A percentile compares a stretch with the other conserved stretches of the same genome.
Conservation (phyloP, 2,329 filamentous ascomycete species). For the Dactylellina sp. region DNA sequence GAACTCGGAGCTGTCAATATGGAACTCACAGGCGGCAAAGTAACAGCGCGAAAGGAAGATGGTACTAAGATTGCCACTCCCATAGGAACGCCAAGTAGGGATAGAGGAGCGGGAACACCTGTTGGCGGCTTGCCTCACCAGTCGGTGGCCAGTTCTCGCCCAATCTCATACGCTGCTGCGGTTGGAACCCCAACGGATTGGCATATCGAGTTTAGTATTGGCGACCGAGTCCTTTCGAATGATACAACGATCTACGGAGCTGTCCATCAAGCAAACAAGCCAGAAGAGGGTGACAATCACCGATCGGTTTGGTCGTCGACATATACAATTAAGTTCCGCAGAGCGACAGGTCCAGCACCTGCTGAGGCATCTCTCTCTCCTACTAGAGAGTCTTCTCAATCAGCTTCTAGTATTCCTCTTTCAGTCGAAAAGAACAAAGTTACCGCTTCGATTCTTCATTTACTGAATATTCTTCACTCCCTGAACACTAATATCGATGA, state of each 20-base stretch:
- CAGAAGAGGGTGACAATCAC: slow-evolving; percentile 71
- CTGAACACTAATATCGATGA: slow-evolving; percentile 94
- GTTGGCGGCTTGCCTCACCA: slow-evolving; percentile 65
- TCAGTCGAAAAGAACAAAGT: slow-evolving; percentile 85
- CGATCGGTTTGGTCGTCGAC: slow-evolving; percentile 90
- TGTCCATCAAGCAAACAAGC: slow-evolving; percentile 71
- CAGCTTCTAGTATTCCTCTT: slow-evolving; percentile 75
- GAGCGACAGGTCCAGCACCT: slow-evolving; percentile 84
- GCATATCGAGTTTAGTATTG: slow-evolving; percentile 95
- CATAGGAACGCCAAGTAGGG: slow-evolving; percentile 70
- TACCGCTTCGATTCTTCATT: slow-evolving; percentile 84
- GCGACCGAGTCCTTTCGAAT: slow-evolving; percentile 83
- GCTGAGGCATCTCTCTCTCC: slow-evolving; percentile 75
- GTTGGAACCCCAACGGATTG: slow-evolving; percentile 89
- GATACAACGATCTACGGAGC: slow-evolving; percentile 97
- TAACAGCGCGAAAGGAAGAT: slow-evolving; percentile 91
- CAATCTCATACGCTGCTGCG: slow-evolving; percentile 85
- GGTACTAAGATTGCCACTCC: slow-evolving; percentile 88
- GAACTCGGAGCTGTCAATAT: slow-evolving; percentile 91
- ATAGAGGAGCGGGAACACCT: slow-evolving; percentile 65
- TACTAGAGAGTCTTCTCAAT: slow-evolving; percentile 66
- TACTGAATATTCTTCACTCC: slow-evolving; percentile 90
- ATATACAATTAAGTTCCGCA: slow-evolving; percentile 91
- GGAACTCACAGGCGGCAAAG: slow-evolving; percentile 86
- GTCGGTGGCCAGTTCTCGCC: slow-evolving; percentile 66